Percentiles rank a stretch among this genome's conserved stretches.
These are phyloP conservation scores for Batrachochytrium dendrobatidis DNA, from an alignment of 371 early-diverging fungal species.

Conservation along the genomic window DNA sequence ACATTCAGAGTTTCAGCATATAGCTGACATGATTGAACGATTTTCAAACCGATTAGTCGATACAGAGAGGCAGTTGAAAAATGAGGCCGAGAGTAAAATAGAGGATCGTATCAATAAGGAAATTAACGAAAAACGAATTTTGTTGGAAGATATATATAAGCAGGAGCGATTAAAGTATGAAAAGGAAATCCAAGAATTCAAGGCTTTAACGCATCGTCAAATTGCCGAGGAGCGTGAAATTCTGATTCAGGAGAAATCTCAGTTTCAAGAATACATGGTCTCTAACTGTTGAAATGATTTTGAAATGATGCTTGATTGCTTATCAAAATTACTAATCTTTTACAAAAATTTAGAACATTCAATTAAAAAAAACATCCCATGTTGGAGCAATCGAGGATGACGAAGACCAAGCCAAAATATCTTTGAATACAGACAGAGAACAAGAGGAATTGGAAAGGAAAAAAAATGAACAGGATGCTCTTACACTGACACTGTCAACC, in stretches of 20 bases:
- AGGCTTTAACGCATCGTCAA: slow-evolving; percentile 26
- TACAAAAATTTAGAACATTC: slow-evolving; percentile 5
- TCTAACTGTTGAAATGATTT: neutral
- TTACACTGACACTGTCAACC: slow-evolving; percentile 13
- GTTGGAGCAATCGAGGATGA: slow-evolving; percentile 32
- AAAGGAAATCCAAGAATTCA: slow-evolving; percentile 30
- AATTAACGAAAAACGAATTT: slow-evolving; percentile 11
- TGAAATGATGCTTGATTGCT: slow-evolving; percentile 3
- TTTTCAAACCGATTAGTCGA: slow-evolving; percentile 24
- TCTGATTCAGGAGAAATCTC: slow-evolving; percentile 27
- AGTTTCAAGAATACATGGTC: slow-evolving; percentile 21
- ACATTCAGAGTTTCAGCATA: slow-evolving; percentile 14
- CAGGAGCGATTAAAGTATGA: slow-evolving; percentile 31
- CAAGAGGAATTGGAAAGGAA: slow-evolving; percentile 4
- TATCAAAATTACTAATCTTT: no score
- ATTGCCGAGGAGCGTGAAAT: slow-evolving; percentile 27
- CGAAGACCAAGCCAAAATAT: slow-evolving; percentile 5
- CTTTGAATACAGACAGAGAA: no score
- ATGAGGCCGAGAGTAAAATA: slow-evolving; percentile 29
- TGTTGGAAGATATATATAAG: slow-evolving; percentile 18
- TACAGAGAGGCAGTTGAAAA: slow-evolving; percentile 19
- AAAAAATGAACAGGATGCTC: slow-evolving; percentile 4
- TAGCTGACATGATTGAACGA: slow-evolving; percentile 24
- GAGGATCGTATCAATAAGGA: slow-evolving; percentile 20
- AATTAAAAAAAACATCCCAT: slow-evolving; percentile 8